Evolutionary conservation across 345 rosid genomes (phyloP), one percentile per base, ranked within the genome.

Genomic region (Moringa oleifera): DNA sequence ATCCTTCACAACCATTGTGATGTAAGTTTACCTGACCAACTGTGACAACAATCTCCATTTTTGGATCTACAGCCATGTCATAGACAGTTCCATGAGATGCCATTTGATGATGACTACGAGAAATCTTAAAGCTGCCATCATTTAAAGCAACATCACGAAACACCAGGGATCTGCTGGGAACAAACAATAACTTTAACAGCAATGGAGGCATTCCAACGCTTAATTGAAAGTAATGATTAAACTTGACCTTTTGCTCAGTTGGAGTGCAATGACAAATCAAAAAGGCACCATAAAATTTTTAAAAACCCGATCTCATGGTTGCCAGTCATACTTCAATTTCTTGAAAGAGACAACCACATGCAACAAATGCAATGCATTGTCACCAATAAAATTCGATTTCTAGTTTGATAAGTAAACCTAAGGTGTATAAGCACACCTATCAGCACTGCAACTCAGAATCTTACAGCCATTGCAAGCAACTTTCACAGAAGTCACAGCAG

Each of bases 31-130:
- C 97, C 87, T 83, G 86, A 58, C 95, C 97, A 63, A 87, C 97
- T 7, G 95, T 83, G 62, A 87, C 79, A 61, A 78, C 97, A 73
- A 75, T 72, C 54, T 78, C 76, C 76, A 73, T 70, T 67, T 71
- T 74, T 66, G 81, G 84, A 76, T 87, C 97, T 67, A 85, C 59
- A 74, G 82, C 86, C 92, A 90, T 82, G 78, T 90, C 95, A 71
- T 82, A 84, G 28, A 90, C 82, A 53, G 85, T 87, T 77, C 95
- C 97, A 53, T 73, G 73, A 72, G 92, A 90, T 56, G 85, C 87
- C 78, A 70, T 64, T 76, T 77, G 90, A 63, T 82, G 84, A 67
- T 81, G 82, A 75, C 85, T 79, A 59, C 81, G 84, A 46, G 69
- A 80, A 74, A 79, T 65, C 57, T 69, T 76, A 55, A 61, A 73